Evolutionary conservation across 2,329 filamentous ascomycete species (phyloP).

Genomic region (Didymella segeticola): DNA sequence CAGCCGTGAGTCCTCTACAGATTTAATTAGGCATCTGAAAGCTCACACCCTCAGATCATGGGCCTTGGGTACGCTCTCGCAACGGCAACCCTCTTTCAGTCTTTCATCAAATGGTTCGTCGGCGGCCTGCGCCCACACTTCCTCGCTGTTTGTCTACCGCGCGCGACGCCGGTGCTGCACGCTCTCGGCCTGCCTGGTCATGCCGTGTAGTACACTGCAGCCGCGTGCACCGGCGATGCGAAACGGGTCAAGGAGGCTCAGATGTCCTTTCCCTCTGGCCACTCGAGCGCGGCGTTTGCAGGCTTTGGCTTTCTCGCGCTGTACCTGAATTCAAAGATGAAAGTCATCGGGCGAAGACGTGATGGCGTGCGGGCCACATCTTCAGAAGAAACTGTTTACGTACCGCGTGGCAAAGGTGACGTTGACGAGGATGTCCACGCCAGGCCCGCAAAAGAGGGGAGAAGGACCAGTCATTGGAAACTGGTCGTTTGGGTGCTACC

Average conservation of each 20-base stretch:
- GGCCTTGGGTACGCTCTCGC: conserved; percentile 41
- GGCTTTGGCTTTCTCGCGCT: conserved; percentile 41
- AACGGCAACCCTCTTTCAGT: conserved; percentile 36
- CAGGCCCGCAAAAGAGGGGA: not conserved
- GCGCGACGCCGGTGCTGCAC: not conserved
- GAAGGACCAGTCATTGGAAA: conserved; percentile 71
- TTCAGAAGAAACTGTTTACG: not conserved
- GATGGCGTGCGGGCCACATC: not conserved
- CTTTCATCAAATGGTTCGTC: conserved; percentile 42
- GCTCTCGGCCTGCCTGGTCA: not conserved
- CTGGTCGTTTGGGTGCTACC: conserved; percentile 66
- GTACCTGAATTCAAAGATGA: conserved; percentile 39
- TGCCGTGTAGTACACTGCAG: conserved; percentile 20
- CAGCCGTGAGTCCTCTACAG: conserved; percentile 53
- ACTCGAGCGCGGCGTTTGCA: conserved; percentile 40
- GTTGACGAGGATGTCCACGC: not conserved
- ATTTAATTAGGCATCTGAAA: no score
- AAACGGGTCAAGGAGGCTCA: conserved; percentile 31
- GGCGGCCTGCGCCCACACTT: conserved; percentile 47
- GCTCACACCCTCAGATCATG: conserved; percentile 27
- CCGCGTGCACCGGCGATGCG: conserved; percentile 26
- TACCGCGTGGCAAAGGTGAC: not conserved
- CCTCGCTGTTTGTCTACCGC: conserved; percentile 32
- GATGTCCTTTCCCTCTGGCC: conserved; percentile 42
- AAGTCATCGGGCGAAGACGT: conserved; percentile 15